A percentile compares a stretch with the other conserved stretches of the same genome.
These are phyloP conservation scores for Populus deltoides DNA, from an alignment of 345 rosid genomes.

Conservation along the genomic window DNA sequence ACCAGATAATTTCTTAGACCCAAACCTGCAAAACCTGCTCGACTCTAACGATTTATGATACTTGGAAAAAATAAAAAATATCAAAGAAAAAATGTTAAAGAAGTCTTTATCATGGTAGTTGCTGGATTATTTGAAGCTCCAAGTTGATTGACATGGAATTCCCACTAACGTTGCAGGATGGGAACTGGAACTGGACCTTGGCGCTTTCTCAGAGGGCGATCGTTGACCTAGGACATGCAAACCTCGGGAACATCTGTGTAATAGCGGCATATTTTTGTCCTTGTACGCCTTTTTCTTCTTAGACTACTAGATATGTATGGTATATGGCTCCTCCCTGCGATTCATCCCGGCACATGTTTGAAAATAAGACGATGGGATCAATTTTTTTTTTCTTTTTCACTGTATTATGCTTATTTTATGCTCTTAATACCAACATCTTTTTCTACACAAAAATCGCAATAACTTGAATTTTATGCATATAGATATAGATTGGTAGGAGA, in stretches of 20 bases:
- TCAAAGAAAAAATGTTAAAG: neutral
- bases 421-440: too few relatives aligned
- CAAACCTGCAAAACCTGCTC: neutral
- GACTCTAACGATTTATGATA: neutral
- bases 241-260: neutral
- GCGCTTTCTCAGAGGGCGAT: slow-evolving; percentile 53
- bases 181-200: slow-evolving; percentile 95
- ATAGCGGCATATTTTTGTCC: neutral
- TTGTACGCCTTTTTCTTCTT: neutral
- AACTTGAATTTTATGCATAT: too few relatives aligned
- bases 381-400: too few relatives aligned
- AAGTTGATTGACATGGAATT: neutral
- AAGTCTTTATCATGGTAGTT: neutral
- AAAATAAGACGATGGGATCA: too few relatives aligned
- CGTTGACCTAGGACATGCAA: slow-evolving; percentile 15
- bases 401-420: too few relatives aligned
- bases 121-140: neutral
- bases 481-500: too few relatives aligned
- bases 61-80: neutral
- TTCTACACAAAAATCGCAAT: too few relatives aligned
- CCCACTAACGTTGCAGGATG: slow-evolving; percentile 49
- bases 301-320: too few relatives aligned
- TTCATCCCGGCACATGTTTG: too few relatives aligned
- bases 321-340: too few relatives aligned
- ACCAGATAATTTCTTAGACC: neutral